phyloP scores from a whole-genome alignment of 768 basidiomycete species.

The Amanita exitialis region DNA sequence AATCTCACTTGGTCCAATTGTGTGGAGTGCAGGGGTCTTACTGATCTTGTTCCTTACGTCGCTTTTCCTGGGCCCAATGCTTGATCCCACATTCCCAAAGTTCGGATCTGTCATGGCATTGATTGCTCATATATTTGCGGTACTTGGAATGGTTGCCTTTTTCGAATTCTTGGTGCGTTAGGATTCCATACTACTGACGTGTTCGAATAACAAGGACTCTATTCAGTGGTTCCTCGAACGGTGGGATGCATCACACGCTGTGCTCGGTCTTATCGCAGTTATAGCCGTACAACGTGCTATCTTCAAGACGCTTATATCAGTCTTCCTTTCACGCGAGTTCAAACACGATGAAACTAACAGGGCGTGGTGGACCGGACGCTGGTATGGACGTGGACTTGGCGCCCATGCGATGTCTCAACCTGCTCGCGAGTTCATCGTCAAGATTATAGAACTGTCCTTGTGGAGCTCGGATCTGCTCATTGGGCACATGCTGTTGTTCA shows the following conservation, averaged over 20 bases:
- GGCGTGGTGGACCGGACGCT: constrained; percentile 98
- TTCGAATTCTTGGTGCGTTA: constrained; percentile 87
- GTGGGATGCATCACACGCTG: constrained; percentile 88
- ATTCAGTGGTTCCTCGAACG: constrained; percentile 86
- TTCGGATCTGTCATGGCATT: constrained; percentile 92
- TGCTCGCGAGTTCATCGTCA: constrained; percentile 94
- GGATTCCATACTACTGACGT: neutral
- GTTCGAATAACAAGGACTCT: constrained; percentile 11
- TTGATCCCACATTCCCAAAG: constrained; percentile 72
- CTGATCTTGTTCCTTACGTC: constrained; percentile 85
- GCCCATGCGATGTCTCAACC: constrained; percentile 93
- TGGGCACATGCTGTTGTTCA: constrained; percentile 80
- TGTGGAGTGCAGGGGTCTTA: constrained; percentile 88
- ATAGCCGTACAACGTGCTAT: constrained; percentile 88
- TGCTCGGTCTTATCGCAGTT: constrained; percentile 86
- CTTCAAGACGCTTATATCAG: constrained; percentile 88
- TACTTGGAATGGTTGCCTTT: constrained; percentile 84
- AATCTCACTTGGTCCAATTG: constrained; percentile 88
- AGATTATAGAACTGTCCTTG: constrained; percentile 91
- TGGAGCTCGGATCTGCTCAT: constrained; percentile 94
- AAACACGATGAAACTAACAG: constrained; percentile 99
- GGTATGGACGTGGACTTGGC: constrained; percentile 94
- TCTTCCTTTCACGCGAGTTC: constrained; percentile 95
- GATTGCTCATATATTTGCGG: constrained; percentile 74
- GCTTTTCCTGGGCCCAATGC: constrained; percentile 86